Percentiles rank a stretch among this genome's conserved stretches.
These are phyloP conservation scores for Flaveria bidentis DNA, from an alignment of 129 eudicot species.

Conservation along the genomic window DNA sequence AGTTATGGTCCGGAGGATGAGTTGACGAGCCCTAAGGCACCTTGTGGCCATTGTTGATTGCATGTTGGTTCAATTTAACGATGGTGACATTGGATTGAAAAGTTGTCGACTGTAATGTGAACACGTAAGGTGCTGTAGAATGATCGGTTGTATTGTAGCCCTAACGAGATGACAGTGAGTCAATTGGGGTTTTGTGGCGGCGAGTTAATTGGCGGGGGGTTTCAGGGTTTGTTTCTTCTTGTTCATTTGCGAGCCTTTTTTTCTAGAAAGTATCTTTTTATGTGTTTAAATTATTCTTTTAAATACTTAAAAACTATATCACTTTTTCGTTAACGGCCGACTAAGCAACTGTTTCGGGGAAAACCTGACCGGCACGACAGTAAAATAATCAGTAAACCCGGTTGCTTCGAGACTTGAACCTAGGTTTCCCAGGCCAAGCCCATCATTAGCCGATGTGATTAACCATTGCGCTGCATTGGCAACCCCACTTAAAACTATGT, in stretches of 20 bases:
- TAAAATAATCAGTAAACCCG: too few relatives aligned
- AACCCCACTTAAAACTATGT: too few relatives aligned
- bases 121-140: slow-evolving; percentile 31
- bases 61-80: slow-evolving; percentile 36
- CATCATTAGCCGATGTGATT: too few relatives aligned
- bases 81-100: slow-evolving; percentile 13
- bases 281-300: too few relatives aligned
- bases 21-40: slow-evolving; percentile 40
- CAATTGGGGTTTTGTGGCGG: slow-evolving; percentile 23
- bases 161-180: slow-evolving; percentile 3
- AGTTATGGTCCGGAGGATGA: slow-evolving; percentile 31
- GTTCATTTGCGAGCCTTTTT: background rate
- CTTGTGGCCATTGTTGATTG: slow-evolving; percentile 49
- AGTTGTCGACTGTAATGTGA: slow-evolving; percentile 32
- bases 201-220: slow-evolving; percentile 21
- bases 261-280: too few relatives aligned
- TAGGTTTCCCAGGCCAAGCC: too few relatives aligned
- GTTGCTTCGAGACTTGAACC: too few relatives aligned
- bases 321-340: too few relatives aligned
- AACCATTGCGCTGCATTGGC: too few relatives aligned
- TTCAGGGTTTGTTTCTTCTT: slow-evolving; percentile 19
- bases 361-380: too few relatives aligned
- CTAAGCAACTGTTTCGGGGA: too few relatives aligned
- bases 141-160: background rate
- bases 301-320: too few relatives aligned